Percentiles rank a stretch among this genome's conserved stretches.
Evolutionary conservation across 306 rosid genomes (phyloP).

Genomic region (Mimosa bimucronata): DNA sequence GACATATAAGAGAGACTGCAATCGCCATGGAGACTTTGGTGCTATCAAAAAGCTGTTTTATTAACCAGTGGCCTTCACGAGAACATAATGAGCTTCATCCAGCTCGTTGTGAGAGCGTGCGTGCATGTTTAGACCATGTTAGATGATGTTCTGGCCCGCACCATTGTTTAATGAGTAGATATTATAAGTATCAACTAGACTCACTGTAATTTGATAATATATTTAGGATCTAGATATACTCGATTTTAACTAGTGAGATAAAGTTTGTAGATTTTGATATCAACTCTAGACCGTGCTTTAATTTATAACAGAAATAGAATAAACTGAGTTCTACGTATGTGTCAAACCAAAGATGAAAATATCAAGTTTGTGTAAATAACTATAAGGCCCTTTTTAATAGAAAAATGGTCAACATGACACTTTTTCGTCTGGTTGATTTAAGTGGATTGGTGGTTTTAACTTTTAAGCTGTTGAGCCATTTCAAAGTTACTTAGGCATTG

Average conservation of each 20-base stretch:
- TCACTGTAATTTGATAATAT: background rate
- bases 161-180: background rate
- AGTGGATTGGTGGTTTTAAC: too few species aligned
- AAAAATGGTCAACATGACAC: too few species aligned
- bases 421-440: too few species aligned
- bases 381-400: too few species aligned
- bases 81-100: background rate
- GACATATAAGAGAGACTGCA: background rate
- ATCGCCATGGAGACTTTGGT: conserved; percentile 8
- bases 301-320: background rate
- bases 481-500: too few species aligned
- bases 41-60: conserved; percentile 15
- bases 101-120: background rate
- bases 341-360: background rate
- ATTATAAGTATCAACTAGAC: background rate
- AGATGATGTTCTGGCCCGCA: background rate
- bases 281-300: too few species aligned
- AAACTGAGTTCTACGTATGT: background rate
- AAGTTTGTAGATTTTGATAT: too few species aligned
- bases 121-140: background rate
- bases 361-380: too few species aligned
- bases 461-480: too few species aligned
- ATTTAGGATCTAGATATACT: background rate
- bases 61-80: background rate
- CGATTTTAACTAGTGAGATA: too few species aligned